Evolutionary conservation across 345 rosid species (phyloP), one percentile per base, ranked within the genome.

Genomic region (Citrus australasica): DNA sequence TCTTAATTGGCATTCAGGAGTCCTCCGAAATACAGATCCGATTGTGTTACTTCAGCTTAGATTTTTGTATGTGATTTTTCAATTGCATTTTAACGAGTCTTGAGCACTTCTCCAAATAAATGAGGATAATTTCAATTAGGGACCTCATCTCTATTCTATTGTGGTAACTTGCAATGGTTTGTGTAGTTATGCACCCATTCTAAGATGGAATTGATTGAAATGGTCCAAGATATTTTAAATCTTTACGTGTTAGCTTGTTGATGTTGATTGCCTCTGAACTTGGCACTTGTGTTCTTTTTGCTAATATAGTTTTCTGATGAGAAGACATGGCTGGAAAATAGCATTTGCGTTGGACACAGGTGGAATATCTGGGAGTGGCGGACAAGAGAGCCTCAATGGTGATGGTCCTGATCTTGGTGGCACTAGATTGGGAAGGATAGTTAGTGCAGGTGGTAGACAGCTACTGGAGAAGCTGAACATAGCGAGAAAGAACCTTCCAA

Each of bases 341-440:
- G 78, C 90, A 64, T 86, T 94, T 82, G 93, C 98, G 40, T 89
- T 94, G 69, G 89, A 96, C 89, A 85, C 97, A 7, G 95, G 91
- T 6, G 90, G 96, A 42, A 79, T 81, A 70, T 80, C 92, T 60
- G 94, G 85, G 74, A 87, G 86, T 83, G 92, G 82, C 11, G 92
- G 80, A 55, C 84, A 87, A 83, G 91, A 90, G 77, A 82, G 63
- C 74, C 76, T 85, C 67, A 86, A 86, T 60, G 77, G 88, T 30
- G 92, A 90, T 19, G 77, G 85, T 62, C 68, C 90, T 62, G 92
- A 86, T 84, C 88, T 90, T 7, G 92, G 96, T 37, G 87, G 98
- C 71, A 96, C 99, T 48, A 86, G 98, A 72, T 81, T 96, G 79
- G 93, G 97, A 53, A 88, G 98, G 87, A 92, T 96, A 64, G 97